phyloP scores from a whole-genome alignment of 306 rosid species.

The Vigna nakashimae region DNA sequence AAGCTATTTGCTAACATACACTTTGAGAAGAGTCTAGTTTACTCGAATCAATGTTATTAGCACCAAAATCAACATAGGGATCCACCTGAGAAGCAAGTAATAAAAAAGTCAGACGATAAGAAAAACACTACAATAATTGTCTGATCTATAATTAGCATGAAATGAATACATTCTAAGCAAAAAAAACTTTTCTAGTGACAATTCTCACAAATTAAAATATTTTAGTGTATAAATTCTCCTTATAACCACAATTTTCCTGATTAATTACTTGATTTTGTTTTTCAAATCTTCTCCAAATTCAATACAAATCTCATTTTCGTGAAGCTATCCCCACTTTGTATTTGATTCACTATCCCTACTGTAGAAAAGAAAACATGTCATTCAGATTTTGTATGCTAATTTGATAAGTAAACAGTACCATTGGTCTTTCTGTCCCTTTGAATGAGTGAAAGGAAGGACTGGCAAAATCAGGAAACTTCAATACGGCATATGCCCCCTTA shows the following conservation, averaged over 20 bases:
- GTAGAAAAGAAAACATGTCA: slow-evolving; percentile 20
- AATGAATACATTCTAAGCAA: slow-evolving; percentile 41
- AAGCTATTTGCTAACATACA: slow-evolving; percentile 58
- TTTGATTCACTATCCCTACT: slow-evolving; percentile 5
- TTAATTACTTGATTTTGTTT: not conserved
- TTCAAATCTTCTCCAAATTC: not conserved
- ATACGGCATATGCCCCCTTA: slow-evolving; percentile 83
- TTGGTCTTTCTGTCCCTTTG: slow-evolving; percentile 70
- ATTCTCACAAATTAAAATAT: slow-evolving; percentile 16
- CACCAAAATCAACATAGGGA: slow-evolving; percentile 58
- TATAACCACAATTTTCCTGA: slow-evolving; percentile 10
- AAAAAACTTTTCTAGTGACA: slow-evolving; percentile 20
- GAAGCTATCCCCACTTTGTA: slow-evolving; percentile 17
- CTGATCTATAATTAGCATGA: slow-evolving; percentile 2
- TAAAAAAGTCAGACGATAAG: slow-evolving; percentile 35
- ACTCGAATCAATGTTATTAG: slow-evolving; percentile 50
- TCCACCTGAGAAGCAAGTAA: slow-evolving; percentile 60
- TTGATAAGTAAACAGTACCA: slow-evolving; percentile 54
- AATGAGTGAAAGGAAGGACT: slow-evolving; percentile 78
- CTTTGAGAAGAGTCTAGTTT: slow-evolving; percentile 51
- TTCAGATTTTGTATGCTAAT: slow-evolving; percentile 17
- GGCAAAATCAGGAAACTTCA: slow-evolving; percentile 73
- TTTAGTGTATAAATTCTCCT: not conserved
- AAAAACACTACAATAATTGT: slow-evolving; percentile 8
- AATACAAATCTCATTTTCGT: slow-evolving; percentile 16